Percentiles rank a stretch among this genome's conserved stretches.
phyloP scores from a whole-genome alignment of 2,329 filamentous ascomycete genomes.

The Colletotrichum sp. region DNA sequence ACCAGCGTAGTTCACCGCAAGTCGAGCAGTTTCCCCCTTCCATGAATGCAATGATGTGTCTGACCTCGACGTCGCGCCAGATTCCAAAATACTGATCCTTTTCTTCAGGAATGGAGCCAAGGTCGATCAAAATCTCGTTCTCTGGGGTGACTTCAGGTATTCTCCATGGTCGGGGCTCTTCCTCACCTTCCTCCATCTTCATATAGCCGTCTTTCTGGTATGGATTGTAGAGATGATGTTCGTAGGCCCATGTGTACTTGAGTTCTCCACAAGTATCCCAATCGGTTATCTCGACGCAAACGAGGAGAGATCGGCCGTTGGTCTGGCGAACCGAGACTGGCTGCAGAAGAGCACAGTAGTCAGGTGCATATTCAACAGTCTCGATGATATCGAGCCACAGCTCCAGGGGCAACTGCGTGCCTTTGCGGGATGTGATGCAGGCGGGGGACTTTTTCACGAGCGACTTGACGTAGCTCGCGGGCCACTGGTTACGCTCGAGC shows the following conservation, averaged over 20 bases:
- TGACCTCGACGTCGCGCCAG: too few relatives aligned
- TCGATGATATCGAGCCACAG: neutral
- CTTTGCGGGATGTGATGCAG: neutral
- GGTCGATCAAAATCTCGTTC: neutral
- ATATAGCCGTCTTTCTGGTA: neutral
- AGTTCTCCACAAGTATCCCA: neutral
- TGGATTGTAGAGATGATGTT: neutral
- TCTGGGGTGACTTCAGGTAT: neutral
- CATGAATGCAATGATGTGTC: neutral
- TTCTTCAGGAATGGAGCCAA: neutral
- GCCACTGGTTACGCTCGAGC: neutral
- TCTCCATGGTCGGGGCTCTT: neutral
- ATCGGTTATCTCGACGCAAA: neutral
- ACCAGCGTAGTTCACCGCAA: too few relatives aligned
- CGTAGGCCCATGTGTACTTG: neutral
- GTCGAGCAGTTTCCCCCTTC: accelerated
- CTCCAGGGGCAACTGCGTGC: neutral
- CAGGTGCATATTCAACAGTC: neutral
- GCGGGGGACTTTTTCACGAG: neutral
- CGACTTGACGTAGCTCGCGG: neutral
- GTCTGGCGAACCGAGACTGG: neutral
- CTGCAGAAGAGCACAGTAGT: neutral
- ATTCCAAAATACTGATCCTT: neutral
- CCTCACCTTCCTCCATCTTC: neutral
- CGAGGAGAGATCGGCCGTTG: neutral